Evolutionary conservation across 2,329 filamentous ascomycete species (phyloP), one percentile per base, ranked within the genome.

Genomic region (Penicillium concentricum): DNA sequence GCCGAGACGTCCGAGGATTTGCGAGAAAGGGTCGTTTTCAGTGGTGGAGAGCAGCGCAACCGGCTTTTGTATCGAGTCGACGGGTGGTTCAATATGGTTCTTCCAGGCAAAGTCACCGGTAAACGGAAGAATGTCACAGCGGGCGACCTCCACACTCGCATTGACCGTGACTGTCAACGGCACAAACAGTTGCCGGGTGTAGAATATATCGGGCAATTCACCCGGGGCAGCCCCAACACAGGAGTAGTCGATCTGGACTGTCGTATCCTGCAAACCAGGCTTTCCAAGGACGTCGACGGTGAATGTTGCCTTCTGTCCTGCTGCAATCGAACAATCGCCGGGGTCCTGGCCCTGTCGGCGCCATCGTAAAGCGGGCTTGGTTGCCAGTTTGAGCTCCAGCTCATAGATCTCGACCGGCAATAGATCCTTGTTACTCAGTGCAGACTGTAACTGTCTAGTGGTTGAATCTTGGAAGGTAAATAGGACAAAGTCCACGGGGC

Each of bases 381-480:
- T 87, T 58, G 88, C 85, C 43, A 95, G 79, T 58, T 92, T 88
- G 48, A 91, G 79, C 70, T 96, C 92, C 56, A 93, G 85, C 70
- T 97, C 92, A 69, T 96, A 92, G 6, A 94, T 76, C 68, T 96
- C 92, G 2, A 87, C 85, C 0, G 89, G 84, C 10, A 88, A 85
- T 2, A 92, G 84, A 65, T 95, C 90, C 67, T 90, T 89, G 67
- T 87, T 91, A 51, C 79, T 82, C 44, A 96, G 79, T 0, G 90
- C 90, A 35, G 86, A 80, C 66, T 93, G 90, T 16, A 96, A 79
- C 9, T 90, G 86, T 7, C 82, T 83, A 60, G 91, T 91, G 0
- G 91, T 92, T 0, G 92, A 95, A 75, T 97, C 92, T 64, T 92
- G 87, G 71, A 96, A 96, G 0, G 91, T 92, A 58, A 97, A 91